Conservation (phyloP, 176 grass and related monocot species). For the Zea mays region DNA sequence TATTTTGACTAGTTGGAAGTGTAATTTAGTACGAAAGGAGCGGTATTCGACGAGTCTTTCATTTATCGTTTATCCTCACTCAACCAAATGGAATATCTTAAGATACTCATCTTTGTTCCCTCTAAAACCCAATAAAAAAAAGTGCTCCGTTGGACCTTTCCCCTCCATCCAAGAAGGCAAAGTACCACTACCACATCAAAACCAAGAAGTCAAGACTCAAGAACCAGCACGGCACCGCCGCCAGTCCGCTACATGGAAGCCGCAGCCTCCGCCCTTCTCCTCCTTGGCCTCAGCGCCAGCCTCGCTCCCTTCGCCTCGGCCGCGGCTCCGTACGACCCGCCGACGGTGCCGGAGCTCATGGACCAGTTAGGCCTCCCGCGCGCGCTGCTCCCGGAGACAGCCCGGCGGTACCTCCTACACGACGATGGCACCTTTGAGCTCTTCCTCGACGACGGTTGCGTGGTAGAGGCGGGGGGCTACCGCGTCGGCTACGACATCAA, state of each 20-base stretch:
- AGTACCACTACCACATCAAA: background rate
- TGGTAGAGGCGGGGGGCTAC: constrained; percentile 46
- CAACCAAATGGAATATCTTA: constrained; percentile 9
- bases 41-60: background rate
- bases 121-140: background rate
- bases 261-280: constrained; percentile 13
- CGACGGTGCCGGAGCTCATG: constrained; percentile 71
- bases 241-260: constrained; percentile 32
- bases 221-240: background rate
- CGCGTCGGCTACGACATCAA: constrained; percentile 43
- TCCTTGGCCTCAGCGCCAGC: background rate
- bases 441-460: constrained; percentile 64
- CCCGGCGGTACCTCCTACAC: constrained; percentile 68
- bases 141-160: constrained; percentile 24
- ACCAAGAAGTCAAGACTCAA: constrained; percentile 33
- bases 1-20: background rate
- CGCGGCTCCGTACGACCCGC: constrained; percentile 37
- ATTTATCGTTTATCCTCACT: background rate
- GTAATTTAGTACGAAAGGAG: background rate
- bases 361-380: constrained; percentile 59
- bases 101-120: background rate
- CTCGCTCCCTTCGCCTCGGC: background rate
- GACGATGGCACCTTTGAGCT: constrained; percentile 63
- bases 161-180: constrained; percentile 6
- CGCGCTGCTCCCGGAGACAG: constrained; percentile 64